Base-by-base conservation (phyloP, 768 basidiomycete species). In the Auricularia cornea region DNA sequence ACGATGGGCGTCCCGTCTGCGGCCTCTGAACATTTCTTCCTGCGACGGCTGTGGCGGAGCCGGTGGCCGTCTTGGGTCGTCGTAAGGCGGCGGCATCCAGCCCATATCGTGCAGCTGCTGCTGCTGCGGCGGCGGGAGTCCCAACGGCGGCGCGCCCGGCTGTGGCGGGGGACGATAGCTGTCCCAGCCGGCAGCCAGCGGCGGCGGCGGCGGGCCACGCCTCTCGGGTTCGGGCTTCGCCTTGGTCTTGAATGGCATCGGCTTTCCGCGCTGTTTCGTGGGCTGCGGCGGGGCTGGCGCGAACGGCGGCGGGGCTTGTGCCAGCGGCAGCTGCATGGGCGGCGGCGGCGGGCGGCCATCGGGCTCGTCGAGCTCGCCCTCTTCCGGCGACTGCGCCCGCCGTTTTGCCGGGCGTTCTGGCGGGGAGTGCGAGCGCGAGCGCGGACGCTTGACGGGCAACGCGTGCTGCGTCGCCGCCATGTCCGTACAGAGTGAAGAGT, bases 331-430 rank as follows among this genome's bases (percentile, higher is more conserved):
- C 60, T 26, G 66, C 63, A 38, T 69, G 65, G 30, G 68, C 65
- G 38, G 71, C 66, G 26, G 69, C 66, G 63, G 59, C 35, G 63
- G 56, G 32, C 60, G 65, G 59, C 68, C 57, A 8, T 66, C 70
- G 48, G 72, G 76, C 72, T 91, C 89, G 74, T 90, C 89, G 59
- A 92, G 76, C 68, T 92, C 90, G 64, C 90, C 90, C 71, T 92
- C 90, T 73, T 92, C 90, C 59, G 89, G 89, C 1, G 89, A 80
- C n/a, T 54, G 10, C 10, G 79, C 77, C 23, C 71, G 76, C 52
- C 87, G 80, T 70, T 91, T 90, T 4, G 72, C 40, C 11, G 82
- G 79, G 60, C 87, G 79, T 41, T 75, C 73, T 63, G 78, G 74
- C 56, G 83, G 79, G 16, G 85, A 83, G 59, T 74, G 72, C 40